phyloP scores from a whole-genome alignment of 768 basidiomycete species.

The Clathrus columnatus region DNA sequence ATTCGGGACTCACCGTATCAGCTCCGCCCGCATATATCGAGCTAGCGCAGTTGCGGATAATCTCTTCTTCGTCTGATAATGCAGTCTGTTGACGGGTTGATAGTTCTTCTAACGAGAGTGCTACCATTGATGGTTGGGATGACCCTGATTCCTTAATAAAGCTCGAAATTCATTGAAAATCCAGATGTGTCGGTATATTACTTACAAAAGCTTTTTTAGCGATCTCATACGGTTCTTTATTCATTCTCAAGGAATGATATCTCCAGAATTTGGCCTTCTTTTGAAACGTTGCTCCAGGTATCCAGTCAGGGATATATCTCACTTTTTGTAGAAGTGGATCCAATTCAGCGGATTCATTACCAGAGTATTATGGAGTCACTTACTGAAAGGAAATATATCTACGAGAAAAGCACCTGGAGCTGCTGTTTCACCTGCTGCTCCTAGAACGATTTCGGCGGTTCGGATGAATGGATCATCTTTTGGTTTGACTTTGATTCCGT shows the following conservation, averaged over 20 bases:
- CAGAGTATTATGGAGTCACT: not conserved
- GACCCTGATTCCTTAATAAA: not conserved
- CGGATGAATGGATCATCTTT: not conserved
- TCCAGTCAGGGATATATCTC: constrained; percentile 1
- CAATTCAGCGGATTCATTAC: not conserved
- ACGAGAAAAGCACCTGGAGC: not conserved
- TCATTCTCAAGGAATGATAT: not conserved
- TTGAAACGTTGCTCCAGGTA: not conserved
- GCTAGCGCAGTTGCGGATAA: not conserved
- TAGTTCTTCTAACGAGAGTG: not conserved
- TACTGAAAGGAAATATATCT: not conserved
- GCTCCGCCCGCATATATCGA: not conserved
- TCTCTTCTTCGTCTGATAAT: not conserved
- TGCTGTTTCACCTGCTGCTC: not conserved
- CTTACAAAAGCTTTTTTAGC: not conserved
- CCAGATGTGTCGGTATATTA: not conserved
- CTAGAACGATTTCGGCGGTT: not conserved
- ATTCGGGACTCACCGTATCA: not conserved
- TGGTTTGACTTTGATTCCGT: not conserved
- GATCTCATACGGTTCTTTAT: not conserved
- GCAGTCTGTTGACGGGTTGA: not conserved
- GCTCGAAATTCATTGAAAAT: not conserved
- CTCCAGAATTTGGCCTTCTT: not conserved
- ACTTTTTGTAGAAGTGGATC: not conserved
- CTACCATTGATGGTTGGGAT: not conserved